phyloP scores from a whole-genome alignment of 495 filamentous ascomycete species.

The Daldinia vernicosa region DNA sequence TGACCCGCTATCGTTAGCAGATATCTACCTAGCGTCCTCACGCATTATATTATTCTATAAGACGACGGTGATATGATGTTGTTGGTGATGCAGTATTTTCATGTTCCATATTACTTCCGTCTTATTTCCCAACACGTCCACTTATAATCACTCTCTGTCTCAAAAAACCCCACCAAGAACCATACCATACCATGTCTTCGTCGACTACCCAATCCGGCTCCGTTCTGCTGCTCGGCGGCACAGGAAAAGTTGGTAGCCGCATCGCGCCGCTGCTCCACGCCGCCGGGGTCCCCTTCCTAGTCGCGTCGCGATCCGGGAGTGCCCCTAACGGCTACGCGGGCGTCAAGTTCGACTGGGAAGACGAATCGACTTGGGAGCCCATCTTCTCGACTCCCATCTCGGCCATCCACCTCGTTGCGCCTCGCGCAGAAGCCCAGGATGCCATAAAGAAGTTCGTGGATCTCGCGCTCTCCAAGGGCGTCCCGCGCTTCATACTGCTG shows the following conservation, averaged over 20 bases:
- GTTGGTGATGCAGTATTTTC: neutral
- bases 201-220: constrained; percentile 14
- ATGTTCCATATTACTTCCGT: neutral
- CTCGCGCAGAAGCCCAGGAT: constrained; percentile 37
- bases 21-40: neutral
- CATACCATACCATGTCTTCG: constrained; percentile 8
- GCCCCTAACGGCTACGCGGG: constrained; percentile 31
- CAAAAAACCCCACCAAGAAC: neutral
- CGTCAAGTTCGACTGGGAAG: constrained; percentile 59
- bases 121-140: neutral
- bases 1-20: neutral
- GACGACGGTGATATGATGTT: neutral
- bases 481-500: constrained; percentile 56
- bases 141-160: neutral
- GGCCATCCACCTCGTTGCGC: constrained; percentile 53
- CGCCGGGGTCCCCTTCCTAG: constrained; percentile 43
- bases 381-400: constrained; percentile 47
- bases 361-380: constrained; percentile 51
- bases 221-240: constrained; percentile 59
- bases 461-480: constrained; percentile 50
- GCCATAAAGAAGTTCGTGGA: constrained; percentile 51
- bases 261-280: constrained; percentile 51
- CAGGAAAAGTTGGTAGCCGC: constrained; percentile 57
- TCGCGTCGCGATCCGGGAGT: constrained; percentile 52
- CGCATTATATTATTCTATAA: neutral